Base-by-base conservation (phyloP, 768 basidiomycete genomes). In the Russula sp. region DNA sequence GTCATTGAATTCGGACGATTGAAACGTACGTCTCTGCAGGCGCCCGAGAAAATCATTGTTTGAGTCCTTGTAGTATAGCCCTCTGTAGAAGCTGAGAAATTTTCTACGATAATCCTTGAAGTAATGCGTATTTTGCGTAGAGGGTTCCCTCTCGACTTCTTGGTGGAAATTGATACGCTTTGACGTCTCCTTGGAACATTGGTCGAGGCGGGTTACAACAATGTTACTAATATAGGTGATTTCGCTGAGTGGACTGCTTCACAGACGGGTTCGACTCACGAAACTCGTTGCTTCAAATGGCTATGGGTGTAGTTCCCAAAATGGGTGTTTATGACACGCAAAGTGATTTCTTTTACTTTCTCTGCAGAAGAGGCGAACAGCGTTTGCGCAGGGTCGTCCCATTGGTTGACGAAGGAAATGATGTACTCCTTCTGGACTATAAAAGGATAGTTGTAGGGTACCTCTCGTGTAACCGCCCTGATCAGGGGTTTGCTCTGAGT, bases 401-500 rank as follows among this genome's bases (percentile, higher is more conserved):
- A 88, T 51, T 79, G 66, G 14, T 66, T 39, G 4, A 80, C 76
- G 38, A 83, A 69, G 0, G 70, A 59, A 2, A 67, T 56, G 55
- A 90, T 85, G 61, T 80, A 85, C 0, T 70, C 68, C 10, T 76
- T 70, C 51, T 83, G 81, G 0, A 89, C 83, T 0, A 83, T 73
- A 61, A 84, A 88, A 0, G 87, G 87, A 61, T 82, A 86, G 61
- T 80, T 78, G 14, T 81, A 84, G 0, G 87, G 87, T 0, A 90
- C 77, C 66, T 90, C 87, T 1, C 89, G 81, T 0, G 87, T 85
- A 4, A 84, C 78, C 1, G 88, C 81, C 22, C 89, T 91, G 59
- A 13, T 43, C 25, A 45, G 38, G 16, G 16, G 7, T 34, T 35
- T 10, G 52, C 29, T 32, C 14, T 34, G 35, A 51, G 51, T 29